Conservation (phyloP, 129 eudicot genomes). For the Solidago caesia region DNA sequence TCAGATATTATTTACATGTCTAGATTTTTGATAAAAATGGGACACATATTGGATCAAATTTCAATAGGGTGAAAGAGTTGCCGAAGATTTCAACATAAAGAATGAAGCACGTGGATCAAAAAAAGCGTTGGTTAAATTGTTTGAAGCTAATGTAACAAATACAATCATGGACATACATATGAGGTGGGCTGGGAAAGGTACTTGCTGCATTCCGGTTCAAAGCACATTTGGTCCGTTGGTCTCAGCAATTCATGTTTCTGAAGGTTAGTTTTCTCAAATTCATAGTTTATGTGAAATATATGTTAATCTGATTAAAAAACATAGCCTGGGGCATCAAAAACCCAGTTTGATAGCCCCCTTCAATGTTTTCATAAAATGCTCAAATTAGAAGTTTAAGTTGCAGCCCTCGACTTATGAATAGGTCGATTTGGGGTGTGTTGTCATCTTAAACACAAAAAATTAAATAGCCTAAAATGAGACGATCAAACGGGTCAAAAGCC, state of each 20-base stretch:
- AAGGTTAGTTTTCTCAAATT: constrained; percentile 39
- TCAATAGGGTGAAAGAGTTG: constrained; percentile 60
- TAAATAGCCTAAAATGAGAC: too few species aligned
- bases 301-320: too few species aligned
- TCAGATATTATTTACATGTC: background rate
- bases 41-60: constrained; percentile 1
- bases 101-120: constrained; percentile 55
- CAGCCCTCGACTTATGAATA: too few species aligned
- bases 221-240: constrained; percentile 71
- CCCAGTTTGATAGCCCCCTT: too few species aligned
- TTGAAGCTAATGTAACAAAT: constrained; percentile 57
- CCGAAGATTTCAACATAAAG: constrained; percentile 56
- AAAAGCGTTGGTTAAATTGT: constrained; percentile 47
- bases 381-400: too few species aligned
- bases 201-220: constrained; percentile 72
- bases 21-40: background rate
- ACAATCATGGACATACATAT: constrained; percentile 59
- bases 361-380: too few species aligned
- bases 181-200: constrained; percentile 73
- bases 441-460: too few species aligned
- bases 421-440: too few species aligned
- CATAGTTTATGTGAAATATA: too few species aligned
- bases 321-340: too few species aligned
- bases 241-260: constrained; percentile 64
- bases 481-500: too few species aligned